Conservation (phyloP, 495 filamentous ascomycete species). For the Penicillium tannophilum region DNA sequence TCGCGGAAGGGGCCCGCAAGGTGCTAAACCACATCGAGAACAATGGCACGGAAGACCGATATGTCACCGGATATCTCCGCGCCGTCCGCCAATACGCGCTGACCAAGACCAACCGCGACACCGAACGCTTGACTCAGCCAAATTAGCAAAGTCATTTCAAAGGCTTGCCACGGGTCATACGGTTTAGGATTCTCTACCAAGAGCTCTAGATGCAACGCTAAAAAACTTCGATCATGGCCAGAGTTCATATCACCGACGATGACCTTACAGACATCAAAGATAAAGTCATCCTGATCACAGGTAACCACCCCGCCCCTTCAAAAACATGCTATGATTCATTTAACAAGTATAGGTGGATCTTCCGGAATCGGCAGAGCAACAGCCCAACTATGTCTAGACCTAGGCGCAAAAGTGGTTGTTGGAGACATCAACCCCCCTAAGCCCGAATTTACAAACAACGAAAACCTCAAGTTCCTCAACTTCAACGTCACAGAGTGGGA, state of each 20-base stretch:
- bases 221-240: constrained; percentile 18
- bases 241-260: constrained; percentile 18
- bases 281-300: constrained; percentile 52
- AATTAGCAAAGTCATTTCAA: too few species aligned
- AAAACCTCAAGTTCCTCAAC: constrained; percentile 30
- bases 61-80: too few species aligned
- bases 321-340: background rate
- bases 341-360: constrained; percentile 39
- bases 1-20: too few species aligned
- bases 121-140: too few species aligned
- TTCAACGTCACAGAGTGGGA: constrained; percentile 47
- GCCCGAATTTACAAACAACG: constrained; percentile 23
- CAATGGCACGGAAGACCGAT: too few species aligned
- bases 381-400: constrained; percentile 43
- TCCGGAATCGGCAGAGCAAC: constrained; percentile 55
- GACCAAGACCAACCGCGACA: too few species aligned
- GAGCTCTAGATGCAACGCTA: too few species aligned
- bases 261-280: constrained; percentile 32
- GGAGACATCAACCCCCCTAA: constrained; percentile 40
- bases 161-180: too few species aligned
- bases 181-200: too few species aligned
- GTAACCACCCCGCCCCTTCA: constrained; percentile 22
- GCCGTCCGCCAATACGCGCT: too few species aligned
- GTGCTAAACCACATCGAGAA: too few species aligned
- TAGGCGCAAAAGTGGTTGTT: constrained; percentile 47